A percentile compares a stretch with the other conserved stretches of the same genome.
phyloP scores from a whole-genome alignment of 2,329 filamentous ascomycete genomes.

The Pseudocercospora fijiensis region DNA sequence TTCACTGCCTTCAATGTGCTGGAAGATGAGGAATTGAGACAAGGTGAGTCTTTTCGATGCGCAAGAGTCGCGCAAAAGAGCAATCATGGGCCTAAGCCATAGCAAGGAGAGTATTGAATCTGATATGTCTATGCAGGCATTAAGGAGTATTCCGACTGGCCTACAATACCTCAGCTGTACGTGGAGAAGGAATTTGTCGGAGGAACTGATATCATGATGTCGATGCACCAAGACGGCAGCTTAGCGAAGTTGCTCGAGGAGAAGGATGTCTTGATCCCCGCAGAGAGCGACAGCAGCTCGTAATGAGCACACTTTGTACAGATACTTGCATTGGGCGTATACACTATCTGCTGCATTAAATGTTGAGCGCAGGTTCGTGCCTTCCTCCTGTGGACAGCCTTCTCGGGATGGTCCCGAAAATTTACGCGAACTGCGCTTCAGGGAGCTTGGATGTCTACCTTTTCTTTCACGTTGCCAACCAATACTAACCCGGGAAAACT shows the following conservation, averaged over 20 bases:
- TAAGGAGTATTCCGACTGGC: conserved; percentile 99
- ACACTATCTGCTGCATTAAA: background rate
- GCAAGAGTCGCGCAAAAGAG: background rate
- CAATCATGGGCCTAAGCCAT: background rate
- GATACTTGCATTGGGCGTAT: background rate
- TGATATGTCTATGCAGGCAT: conserved; percentile 62
- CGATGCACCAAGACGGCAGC: conserved; percentile 95
- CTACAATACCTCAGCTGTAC: conserved; percentile 96
- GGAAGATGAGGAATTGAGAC: conserved; percentile 81
- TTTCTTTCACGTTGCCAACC: background rate
- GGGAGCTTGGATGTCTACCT: background rate
- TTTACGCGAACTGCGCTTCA: background rate
- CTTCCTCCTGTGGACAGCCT: background rate
- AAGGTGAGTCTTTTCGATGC: conserved; percentile 56
- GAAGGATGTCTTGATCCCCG: conserved; percentile 76
- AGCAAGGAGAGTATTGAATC: background rate
- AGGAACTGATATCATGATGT: conserved; percentile 94
- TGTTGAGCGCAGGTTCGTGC: background rate
- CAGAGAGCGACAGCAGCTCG: conserved; percentile 45
- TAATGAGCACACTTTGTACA: conserved; percentile 18
- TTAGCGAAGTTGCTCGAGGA: conserved; percentile 88
- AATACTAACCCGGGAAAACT: background rate
- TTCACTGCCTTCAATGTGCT: conserved; percentile 98
- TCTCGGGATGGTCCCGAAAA: background rate
- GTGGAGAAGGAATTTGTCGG: conserved; percentile 94